Conservation (phyloP, 2,329 filamentous ascomycete genomes). For the Tricladium varicosporioides region DNA sequence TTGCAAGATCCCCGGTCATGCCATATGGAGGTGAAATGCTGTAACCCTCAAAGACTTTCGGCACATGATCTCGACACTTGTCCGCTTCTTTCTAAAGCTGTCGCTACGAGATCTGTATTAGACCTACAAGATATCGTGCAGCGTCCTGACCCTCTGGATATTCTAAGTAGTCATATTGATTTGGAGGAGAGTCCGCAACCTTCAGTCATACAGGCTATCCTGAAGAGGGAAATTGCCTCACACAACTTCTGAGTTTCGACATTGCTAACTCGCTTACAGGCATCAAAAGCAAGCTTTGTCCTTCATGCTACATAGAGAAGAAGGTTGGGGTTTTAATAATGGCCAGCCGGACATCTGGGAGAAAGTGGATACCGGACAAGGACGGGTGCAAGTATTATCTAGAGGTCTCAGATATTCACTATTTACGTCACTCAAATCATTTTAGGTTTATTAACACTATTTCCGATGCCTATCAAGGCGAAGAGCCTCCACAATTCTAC, state of each 20-base stretch:
- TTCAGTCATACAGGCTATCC: too few relatives aligned
- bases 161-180: too few relatives aligned
- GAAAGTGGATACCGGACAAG: neutral
- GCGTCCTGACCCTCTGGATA: too few relatives aligned
- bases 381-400: neutral
- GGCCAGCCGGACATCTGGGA: neutral
- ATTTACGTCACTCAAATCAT: neutral
- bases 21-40: neutral
- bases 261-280: conserved; percentile 21
- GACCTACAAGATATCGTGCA: neutral
- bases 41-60: neutral
- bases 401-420: neutral
- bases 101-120: neutral
- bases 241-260: neutral
- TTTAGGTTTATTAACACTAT: neutral
- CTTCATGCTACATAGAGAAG: conserved; percentile 40
- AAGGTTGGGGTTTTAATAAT: conserved; percentile 30
- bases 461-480: neutral
- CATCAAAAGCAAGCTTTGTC: conserved; percentile 38
- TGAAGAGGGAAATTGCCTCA: neutral
- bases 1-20: neutral
- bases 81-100: neutral
- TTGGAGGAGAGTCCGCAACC: too few relatives aligned
- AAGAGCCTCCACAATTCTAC: conserved; percentile 48
- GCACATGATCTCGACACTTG: neutral